phyloP scores from a whole-genome alignment of 2,329 filamentous ascomycete genomes.

The Emergomyces africanus region DNA sequence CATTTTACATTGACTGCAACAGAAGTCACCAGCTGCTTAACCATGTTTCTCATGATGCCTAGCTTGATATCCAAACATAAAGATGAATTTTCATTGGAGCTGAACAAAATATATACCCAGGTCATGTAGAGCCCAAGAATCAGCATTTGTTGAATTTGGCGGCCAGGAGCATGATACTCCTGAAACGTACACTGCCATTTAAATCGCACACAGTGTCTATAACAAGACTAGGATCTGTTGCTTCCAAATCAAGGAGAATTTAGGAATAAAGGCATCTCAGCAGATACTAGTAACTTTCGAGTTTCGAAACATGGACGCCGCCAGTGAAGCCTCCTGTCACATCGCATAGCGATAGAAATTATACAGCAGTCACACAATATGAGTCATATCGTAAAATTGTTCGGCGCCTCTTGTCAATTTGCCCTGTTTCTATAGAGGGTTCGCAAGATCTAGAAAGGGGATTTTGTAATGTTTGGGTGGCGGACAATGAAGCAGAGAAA shows the following conservation, averaged over 20 bases:
- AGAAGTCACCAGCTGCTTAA: neutral
- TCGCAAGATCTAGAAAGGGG: neutral
- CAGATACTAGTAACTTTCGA: neutral
- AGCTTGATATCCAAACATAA: neutral
- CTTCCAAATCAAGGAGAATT: neutral
- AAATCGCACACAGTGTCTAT: too few relatives aligned
- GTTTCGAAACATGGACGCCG: neutral
- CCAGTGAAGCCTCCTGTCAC: neutral
- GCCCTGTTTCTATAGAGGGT: neutral
- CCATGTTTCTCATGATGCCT: neutral
- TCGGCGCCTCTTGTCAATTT: neutral
- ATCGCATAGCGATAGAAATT: too few relatives aligned
- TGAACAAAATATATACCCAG: neutral
- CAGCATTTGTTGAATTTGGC: neutral
- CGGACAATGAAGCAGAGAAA: neutral
- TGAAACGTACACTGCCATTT: neutral
- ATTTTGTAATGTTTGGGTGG: neutral
- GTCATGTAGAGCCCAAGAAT: neutral
- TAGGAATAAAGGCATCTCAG: neutral
- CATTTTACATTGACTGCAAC: neutral
- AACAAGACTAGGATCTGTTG: neutral
- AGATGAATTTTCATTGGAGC: neutral
- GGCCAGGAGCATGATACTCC: neutral
- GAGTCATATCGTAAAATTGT: neutral
- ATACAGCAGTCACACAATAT: neutral